A percentile compares a stretch with the other conserved stretches of the same genome.
These are phyloP conservation scores for Psidium guajava DNA, from an alignment of 345 rosid species.

Conservation along the genomic window DNA sequence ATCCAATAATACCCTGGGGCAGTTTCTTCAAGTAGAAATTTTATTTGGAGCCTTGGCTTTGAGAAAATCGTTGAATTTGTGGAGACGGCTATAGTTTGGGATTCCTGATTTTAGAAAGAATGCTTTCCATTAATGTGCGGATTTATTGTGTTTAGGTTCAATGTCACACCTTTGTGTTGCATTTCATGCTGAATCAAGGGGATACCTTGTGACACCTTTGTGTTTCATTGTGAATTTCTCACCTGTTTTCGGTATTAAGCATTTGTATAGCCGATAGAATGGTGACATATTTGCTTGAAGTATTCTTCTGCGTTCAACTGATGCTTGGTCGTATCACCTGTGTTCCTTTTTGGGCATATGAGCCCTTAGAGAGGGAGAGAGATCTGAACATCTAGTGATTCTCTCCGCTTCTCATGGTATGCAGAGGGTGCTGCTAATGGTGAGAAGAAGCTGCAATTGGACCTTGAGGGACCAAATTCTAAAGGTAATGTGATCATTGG, in stretches of 20 bases:
- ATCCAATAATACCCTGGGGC: neutral
- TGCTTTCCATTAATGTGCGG: neutral
- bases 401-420: neutral
- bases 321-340: neutral
- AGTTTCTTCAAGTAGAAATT: neutral
- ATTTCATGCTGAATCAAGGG: neutral
- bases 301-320: neutral
- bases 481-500: constrained; percentile 33
- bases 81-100: neutral
- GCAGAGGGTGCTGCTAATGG: constrained; percentile 37
- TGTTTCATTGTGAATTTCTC: neutral
- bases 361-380: neutral
- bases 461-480: constrained; percentile 59
- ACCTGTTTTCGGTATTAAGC: neutral
- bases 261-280: neutral
- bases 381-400: neutral
- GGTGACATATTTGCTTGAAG: neutral
- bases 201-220: neutral
- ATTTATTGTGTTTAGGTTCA: neutral
- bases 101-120: neutral
- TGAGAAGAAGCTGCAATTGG: constrained; percentile 58
- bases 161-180: neutral
- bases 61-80: neutral
- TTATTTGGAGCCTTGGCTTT: neutral
- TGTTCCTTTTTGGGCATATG: neutral